Evolutionary conservation across 2,329 filamentous ascomycete genomes (phyloP), one percentile per base, ranked within the genome.

Genomic region (Paraphaeosphaeria minitans): DNA sequence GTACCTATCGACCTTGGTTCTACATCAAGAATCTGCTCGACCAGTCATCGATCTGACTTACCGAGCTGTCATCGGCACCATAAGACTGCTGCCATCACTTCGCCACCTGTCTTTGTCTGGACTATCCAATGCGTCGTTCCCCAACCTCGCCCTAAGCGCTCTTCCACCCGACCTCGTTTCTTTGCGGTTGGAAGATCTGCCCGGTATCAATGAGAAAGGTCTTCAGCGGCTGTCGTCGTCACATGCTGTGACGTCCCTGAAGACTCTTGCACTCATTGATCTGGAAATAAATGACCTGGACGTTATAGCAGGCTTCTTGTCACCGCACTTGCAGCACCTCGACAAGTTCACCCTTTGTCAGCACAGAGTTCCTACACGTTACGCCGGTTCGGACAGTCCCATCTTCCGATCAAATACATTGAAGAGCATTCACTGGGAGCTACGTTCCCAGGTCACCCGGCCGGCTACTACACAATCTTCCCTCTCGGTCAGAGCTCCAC

Each of bases 371-470:
- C 84, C 83, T 1, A 78, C 73, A 9, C 66, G 83, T 19, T 75
- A 78, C 3, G 66, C 76, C 5, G 79, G 77, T 16, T 72, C 74
- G 10, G 75, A 80, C 52, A 66, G 82, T 22, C 81, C 82, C 0
- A 67, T 81, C 12, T 76, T 87, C 29, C 77, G 78, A 6, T 85
- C 83, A 0, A 70, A 73, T 2, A 79, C 73, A n/a, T 74, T 87
- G 12, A 75, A 76, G 55, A 80, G 79, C 60, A 71, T 88, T 3
- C 85, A 88, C 65, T 87, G 85, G 84, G 85, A 87, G 66, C 83
- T 91, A 27, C 64, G 66, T 6, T 70, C 69, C 1, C 69, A 75
- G 53, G 70, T 67, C n/a, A 59, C 62, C 22, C 63, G 65, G 13
- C 47, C 62, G 13, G 60, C 66, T 29, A 46, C 58, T 2, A 56